Evolutionary conservation across 768 basidiomycete genomes (phyloP).

Genomic region (Pulveroboletus sp.): DNA sequence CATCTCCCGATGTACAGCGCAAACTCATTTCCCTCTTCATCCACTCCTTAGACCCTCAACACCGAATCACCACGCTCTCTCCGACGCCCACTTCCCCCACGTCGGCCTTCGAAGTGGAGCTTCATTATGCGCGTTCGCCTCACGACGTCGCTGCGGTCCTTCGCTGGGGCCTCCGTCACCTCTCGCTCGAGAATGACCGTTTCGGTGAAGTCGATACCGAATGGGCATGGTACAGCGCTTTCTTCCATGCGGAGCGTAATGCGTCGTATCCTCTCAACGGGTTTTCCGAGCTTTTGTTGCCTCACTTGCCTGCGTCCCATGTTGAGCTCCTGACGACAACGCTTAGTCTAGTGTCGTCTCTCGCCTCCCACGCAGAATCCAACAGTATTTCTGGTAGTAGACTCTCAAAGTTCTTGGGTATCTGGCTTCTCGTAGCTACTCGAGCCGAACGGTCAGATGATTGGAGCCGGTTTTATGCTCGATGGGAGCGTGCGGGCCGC

Average conservation of each 20-base stretch:
- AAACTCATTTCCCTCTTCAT: slow-evolving; percentile 67
- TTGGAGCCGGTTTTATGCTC: slow-evolving; percentile 61
- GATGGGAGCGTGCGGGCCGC: slow-evolving; percentile 72
- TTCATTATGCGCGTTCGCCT: slow-evolving; percentile 59
- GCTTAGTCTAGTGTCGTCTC: slow-evolving; percentile 59
- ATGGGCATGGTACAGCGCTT: slow-evolving; percentile 66
- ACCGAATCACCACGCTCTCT: slow-evolving; percentile 45
- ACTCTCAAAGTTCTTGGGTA: slow-evolving; percentile 63
- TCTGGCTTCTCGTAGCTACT: slow-evolving; percentile 61
- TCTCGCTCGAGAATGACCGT: slow-evolving; percentile 51
- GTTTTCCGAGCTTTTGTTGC: slow-evolving; percentile 57
- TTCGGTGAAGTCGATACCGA: slow-evolving; percentile 54
- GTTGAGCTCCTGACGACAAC: slow-evolving; percentile 52
- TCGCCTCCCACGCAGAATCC: slow-evolving; percentile 66
- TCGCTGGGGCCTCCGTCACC: slow-evolving; percentile 76
- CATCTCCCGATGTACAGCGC: slow-evolving; percentile 65
- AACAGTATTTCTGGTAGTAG: slow-evolving; percentile 78
- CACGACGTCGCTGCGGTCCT: slow-evolving; percentile 78
- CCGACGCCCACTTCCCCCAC: slow-evolving; percentile 43
- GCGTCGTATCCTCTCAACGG: slow-evolving; percentile 58
- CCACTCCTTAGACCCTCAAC: slow-evolving; percentile 51
- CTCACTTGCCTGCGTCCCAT: slow-evolving; percentile 56
- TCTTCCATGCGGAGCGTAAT: slow-evolving; percentile 54
- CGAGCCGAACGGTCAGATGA: slow-evolving; percentile 48
- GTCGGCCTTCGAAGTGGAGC: slow-evolving; percentile 58